Evolutionary conservation across 228 moss, liverwort and hornwort species (phyloP).

Genomic region (Sphagnum magellanicum): DNA sequence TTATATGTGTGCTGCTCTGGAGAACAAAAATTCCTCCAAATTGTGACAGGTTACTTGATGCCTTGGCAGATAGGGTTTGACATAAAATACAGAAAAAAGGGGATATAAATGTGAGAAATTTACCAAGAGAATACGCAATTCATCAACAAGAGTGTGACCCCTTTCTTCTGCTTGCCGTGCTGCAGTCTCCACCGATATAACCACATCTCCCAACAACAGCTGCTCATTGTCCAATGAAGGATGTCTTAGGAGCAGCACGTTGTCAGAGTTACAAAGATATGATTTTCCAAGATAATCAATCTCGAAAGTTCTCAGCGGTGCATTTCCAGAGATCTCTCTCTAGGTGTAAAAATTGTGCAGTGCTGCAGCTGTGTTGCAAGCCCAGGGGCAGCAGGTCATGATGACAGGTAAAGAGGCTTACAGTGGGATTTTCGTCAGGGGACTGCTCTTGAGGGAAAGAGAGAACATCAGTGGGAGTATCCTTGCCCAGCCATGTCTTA

Average conservation of each 20-base stretch:
- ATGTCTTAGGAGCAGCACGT: neutral
- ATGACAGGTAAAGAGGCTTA: constrained; percentile 10
- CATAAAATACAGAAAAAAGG: too few species aligned
- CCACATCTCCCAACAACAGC: constrained; percentile 76
- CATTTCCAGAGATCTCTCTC: too few species aligned
- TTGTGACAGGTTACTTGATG: too few species aligned
- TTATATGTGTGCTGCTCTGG: too few species aligned
- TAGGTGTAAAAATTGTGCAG: too few species aligned
- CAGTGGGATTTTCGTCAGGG: constrained; percentile 52
- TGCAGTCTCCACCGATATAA: constrained; percentile 90
- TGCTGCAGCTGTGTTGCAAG: too few species aligned
- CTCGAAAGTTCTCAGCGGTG: too few species aligned
- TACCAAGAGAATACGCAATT: constrained; percentile 86
- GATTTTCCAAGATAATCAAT: neutral
- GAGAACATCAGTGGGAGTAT: constrained; percentile 80
- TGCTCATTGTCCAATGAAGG: constrained; percentile 5
- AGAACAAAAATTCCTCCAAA: too few species aligned
- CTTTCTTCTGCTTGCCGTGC: constrained; percentile 81
- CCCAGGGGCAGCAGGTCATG: too few species aligned
- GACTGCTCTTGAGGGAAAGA: constrained; percentile 86
- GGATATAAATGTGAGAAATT: neutral
- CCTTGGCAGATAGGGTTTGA: too few species aligned
- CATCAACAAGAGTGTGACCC: constrained; percentile 66
- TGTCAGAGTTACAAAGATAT: neutral
- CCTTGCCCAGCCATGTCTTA: constrained; percentile 69